Percentiles rank a stretch among this genome's conserved stretches.
Conservation (phyloP, 202 grass and related monocot species). For the Brachypodium distachyon region DNA sequence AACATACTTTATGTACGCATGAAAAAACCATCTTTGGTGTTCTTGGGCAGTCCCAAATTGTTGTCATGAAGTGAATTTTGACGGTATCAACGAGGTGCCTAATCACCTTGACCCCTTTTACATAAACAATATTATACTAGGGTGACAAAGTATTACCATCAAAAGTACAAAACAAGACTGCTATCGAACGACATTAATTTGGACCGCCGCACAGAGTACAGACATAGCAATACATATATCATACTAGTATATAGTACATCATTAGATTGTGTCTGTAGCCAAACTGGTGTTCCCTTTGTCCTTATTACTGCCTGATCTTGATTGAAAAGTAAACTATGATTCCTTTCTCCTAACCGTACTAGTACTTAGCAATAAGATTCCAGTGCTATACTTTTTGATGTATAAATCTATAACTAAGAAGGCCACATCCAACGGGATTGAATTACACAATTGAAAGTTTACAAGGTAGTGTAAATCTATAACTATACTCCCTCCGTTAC, state of each 20-base stretch:
- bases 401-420: not conserved
- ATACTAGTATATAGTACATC: not conserved
- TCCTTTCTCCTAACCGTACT: not conserved
- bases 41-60: slow-evolving; percentile 16
- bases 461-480: too few species aligned
- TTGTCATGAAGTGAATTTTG: slow-evolving; percentile 14
- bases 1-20: not conserved
- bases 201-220: not conserved
- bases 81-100: slow-evolving; percentile 6
- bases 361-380: slow-evolving; percentile 7
- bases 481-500: too few species aligned
- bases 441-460: not conserved
- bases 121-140: not conserved
- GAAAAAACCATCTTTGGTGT: not conserved
- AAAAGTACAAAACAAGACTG: not conserved
- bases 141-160: not conserved
- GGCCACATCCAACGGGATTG: not conserved
- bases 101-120: not conserved
- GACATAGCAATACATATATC: not conserved
- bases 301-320: not conserved
- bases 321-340: not conserved
- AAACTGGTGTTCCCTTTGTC: not conserved
- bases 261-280: too few species aligned
- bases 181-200: not conserved
- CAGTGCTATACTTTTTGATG: not conserved